Evolutionary conservation across 2,329 filamentous ascomycete genomes (phyloP), one percentile per base, ranked within the genome.

Genomic region (Dryadomyces quercus-mongolicae): DNA sequence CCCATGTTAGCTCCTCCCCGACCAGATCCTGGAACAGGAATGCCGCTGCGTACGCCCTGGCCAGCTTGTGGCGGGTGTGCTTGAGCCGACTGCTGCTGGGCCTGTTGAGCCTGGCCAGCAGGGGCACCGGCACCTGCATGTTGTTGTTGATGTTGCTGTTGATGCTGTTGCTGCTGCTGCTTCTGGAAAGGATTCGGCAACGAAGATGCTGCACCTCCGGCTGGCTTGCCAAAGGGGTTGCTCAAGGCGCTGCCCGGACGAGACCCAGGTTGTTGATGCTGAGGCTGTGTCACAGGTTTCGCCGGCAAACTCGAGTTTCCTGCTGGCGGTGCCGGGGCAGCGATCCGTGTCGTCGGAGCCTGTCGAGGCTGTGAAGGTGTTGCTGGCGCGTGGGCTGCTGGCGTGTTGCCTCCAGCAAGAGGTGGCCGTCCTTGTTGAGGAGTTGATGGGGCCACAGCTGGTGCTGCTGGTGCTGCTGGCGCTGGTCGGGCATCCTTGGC

Each of bases 401-500:
- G n/a, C n/a, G n/a, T n/a, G n/a, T n/a, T n/a, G n/a, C n/a, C n/a
- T n/a, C n/a, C n/a, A n/a, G n/a, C n/a, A n/a, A n/a, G 6, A 15
- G 15, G n/a, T 36, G 54, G 10, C 10, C 40, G 13, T 3, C 50
- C 50, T 16, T 54, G 16, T n/a, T n/a, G n/a, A n/a, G n/a, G n/a
- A n/a, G n/a, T n/a, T n/a, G n/a, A n/a, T n/a, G n/a, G n/a, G n/a
- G n/a, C n/a, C n/a, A n/a, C n/a, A n/a, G n/a, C n/a, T n/a, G n/a
- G n/a, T 6, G 49, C n/a, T 18, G 55, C 54, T n/a, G 54, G 2
- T 2, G 51, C 34, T 5, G 58, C 59, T 20, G 66, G 64, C 13
- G 64, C 61, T 9, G 78, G 73, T 65, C 81, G 85, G 12, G 81
- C 78, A 53, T 70, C 74, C 68, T 92, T 91, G 0, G 86, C 90